Evolutionary conservation across 2,329 filamentous ascomycete genomes (phyloP).

Genomic region (Chaetoscypha palmicola): DNA sequence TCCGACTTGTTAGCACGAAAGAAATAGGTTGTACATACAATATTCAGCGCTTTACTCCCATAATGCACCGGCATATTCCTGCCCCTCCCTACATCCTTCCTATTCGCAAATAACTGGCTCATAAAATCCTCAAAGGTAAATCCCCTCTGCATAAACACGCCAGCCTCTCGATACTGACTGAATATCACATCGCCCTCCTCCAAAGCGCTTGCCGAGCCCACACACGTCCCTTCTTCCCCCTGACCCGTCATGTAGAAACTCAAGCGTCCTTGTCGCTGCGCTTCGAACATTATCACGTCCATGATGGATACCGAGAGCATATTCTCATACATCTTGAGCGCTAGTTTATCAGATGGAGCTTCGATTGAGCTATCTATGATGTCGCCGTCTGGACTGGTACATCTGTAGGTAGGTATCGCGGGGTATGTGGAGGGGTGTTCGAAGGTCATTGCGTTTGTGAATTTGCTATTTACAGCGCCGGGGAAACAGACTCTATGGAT

Average conservation of each 20-base stretch:
- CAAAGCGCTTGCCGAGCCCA: slow-evolving; percentile 80
- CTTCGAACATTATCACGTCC: slow-evolving; percentile 97
- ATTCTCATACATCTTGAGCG: slow-evolving; percentile 39
- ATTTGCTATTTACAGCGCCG: slow-evolving; percentile 90
- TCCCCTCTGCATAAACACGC: slow-evolving; percentile 82
- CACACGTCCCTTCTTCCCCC: slow-evolving; percentile 69
- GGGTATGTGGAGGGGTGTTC: slow-evolving; percentile 63
- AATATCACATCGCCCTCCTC: slow-evolving; percentile 84
- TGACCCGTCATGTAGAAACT: slow-evolving; percentile 78
- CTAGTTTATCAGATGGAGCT: slow-evolving; percentile 36
- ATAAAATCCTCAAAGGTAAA: slow-evolving; percentile 87
- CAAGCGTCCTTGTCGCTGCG: slow-evolving; percentile 64
- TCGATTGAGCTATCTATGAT: slow-evolving; percentile 68
- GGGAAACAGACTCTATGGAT: slow-evolving; percentile 61
- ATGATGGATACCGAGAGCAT: slow-evolving; percentile 72
- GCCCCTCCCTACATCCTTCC: slow-evolving; percentile 69
- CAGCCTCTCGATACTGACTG: slow-evolving; percentile 89
- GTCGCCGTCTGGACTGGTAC: slow-evolving; percentile 80
- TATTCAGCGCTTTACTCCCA: slow-evolving; percentile 74
- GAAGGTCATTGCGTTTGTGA: slow-evolving; percentile 75
- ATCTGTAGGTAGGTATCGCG: slow-evolving; percentile 63
- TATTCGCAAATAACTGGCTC: slow-evolving; percentile 88
- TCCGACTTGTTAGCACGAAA: not conserved
- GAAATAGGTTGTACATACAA: slow-evolving; percentile 60
- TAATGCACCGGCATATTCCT: slow-evolving; percentile 99